Evolutionary conservation across 73 alveolate species (phyloP).

Genomic region (Paramecium biaurelia): DNA sequence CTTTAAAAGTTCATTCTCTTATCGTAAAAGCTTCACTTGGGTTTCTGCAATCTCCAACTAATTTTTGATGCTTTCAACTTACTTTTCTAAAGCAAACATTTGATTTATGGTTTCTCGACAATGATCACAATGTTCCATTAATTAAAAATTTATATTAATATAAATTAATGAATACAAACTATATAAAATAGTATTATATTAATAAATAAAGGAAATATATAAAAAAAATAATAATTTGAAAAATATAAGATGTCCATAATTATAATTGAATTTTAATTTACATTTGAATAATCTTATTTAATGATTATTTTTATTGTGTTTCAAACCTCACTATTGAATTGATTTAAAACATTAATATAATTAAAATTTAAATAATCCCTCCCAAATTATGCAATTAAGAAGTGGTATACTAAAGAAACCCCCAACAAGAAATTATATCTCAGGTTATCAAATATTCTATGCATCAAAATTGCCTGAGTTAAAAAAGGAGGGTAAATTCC

Average conservation of each 20-base stretch:
- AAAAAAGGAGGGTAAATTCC: neutral
- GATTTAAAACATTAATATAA: neutral
- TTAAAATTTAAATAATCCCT: neutral
- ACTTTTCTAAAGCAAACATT: neutral
- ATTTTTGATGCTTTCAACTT: neutral
- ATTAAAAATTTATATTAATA: neutral
- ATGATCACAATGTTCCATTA: slow-evolving; percentile 8
- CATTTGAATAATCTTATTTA: too few species aligned
- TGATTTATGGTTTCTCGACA: neutral
- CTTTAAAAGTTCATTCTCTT: slow-evolving; percentile 47
- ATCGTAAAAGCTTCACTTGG: neutral
- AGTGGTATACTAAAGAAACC: slow-evolving; percentile 21
- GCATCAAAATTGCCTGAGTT: neutral
- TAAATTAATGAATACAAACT: too few species aligned
- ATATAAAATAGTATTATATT: slow-evolving; percentile 35
- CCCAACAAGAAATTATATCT: neutral
- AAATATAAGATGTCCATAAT: too few species aligned
- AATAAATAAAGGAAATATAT: neutral
- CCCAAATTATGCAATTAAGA: slow-evolving; percentile 6
- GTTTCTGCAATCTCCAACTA: neutral
- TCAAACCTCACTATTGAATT: neutral
- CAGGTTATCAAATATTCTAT: neutral
- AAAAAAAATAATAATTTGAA: too few species aligned
- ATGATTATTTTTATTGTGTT: neutral
- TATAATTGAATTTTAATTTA: neutral